These are phyloP conservation scores for Delonix regia DNA, from an alignment of 306 rosid species.

Conservation along the genomic window DNA sequence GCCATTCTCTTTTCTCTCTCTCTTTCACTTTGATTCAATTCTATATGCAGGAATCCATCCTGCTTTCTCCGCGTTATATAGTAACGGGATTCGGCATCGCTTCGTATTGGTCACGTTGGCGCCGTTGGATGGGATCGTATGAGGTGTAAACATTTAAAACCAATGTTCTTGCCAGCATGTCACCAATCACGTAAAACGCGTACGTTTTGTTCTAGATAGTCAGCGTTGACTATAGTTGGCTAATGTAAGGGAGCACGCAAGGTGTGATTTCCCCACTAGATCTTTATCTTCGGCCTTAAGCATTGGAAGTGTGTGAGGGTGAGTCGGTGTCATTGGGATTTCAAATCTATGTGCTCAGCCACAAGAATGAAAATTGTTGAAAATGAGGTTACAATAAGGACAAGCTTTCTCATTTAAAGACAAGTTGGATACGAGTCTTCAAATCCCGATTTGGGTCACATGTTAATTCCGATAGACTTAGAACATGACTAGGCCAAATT, in stretches of 20 bases:
- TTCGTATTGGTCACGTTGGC: not conserved
- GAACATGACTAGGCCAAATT: too few relatives aligned
- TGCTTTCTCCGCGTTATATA: not conserved
- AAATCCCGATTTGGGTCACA: too few relatives aligned
- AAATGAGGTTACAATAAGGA: too few relatives aligned
- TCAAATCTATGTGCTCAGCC: not conserved
- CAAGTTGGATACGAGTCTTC: too few relatives aligned
- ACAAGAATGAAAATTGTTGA: not conserved
- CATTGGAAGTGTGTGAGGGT: not conserved
- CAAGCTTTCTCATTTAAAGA: too few relatives aligned
- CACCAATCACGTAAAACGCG: not conserved
- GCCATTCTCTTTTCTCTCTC: conserved; percentile 14
- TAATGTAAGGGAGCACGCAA: not conserved
- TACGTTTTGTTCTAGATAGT: not conserved
- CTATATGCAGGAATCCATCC: not conserved
- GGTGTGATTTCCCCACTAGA: not conserved
- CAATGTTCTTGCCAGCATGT: not conserved
- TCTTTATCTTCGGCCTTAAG: not conserved
- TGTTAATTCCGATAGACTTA: too few relatives aligned
- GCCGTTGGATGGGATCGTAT: not conserved
- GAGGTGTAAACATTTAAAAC: not conserved
- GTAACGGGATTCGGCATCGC: not conserved
- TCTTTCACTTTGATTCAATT: not conserved
- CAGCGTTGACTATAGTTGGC: not conserved
- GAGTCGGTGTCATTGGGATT: not conserved